A percentile compares a stretch with the other conserved stretches of the same genome.
These are phyloP conservation scores for Tulasnella sp. DNA, from an alignment of 768 basidiomycete species.

Conservation along the genomic window DNA sequence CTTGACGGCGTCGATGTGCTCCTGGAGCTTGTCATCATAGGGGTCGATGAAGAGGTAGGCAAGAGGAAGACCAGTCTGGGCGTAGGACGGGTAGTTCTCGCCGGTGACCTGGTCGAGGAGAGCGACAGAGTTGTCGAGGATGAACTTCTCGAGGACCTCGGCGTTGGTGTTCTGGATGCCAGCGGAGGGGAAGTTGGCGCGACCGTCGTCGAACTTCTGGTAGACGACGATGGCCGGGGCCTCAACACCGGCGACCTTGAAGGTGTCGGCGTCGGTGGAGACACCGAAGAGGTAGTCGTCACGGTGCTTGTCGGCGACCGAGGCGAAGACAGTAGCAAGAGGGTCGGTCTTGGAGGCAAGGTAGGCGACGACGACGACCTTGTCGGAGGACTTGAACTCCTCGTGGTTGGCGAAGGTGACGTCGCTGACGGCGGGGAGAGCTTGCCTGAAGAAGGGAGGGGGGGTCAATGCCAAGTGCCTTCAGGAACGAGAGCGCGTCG, in stretches of 20 bases:
- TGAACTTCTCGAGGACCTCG: constrained; percentile 69
- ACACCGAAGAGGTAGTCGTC: constrained; percentile 93
- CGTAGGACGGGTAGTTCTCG: constrained; percentile 89
- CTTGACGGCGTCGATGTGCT: constrained; percentile 61
- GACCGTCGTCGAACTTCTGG: constrained; percentile 86
- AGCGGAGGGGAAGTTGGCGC: constrained; percentile 62
- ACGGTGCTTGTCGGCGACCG: constrained; percentile 79
- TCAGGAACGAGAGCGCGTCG: not conserved
- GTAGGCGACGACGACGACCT: constrained; percentile 85
- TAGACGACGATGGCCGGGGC: constrained; percentile 87
- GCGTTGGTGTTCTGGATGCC: constrained; percentile 48
- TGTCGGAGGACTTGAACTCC: constrained; percentile 86
- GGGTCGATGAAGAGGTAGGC: constrained; percentile 95
- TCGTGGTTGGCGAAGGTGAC: constrained; percentile 72
- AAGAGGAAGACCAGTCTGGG: constrained; percentile 75
- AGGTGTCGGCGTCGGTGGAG: constrained; percentile 64
- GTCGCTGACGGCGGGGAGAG: constrained; percentile 85
- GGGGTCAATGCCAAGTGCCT: not conserved
- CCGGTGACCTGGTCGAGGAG: constrained; percentile 87
- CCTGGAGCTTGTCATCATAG: constrained; percentile 54
- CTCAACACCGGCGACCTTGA: constrained; percentile 66
- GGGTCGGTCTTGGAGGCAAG: constrained; percentile 66
- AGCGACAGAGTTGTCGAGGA: constrained; percentile 80
- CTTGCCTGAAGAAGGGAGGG: constrained; percentile 56
- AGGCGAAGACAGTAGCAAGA: constrained; percentile 69